Conservation (phyloP, 2,329 filamentous ascomycete species). For the Aspergillus floridensis region DNA sequence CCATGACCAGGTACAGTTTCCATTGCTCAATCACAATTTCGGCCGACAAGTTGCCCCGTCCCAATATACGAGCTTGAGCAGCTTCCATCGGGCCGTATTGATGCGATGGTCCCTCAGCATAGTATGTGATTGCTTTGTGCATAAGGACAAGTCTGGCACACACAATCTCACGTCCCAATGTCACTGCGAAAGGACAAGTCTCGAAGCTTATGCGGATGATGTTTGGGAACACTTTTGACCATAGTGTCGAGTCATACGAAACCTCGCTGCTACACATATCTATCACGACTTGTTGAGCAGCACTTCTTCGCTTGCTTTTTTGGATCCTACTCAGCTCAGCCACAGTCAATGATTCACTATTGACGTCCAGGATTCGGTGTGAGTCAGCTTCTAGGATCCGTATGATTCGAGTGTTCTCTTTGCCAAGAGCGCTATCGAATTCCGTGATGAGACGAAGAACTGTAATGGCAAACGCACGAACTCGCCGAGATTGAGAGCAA, state of each 20-base stretch:
- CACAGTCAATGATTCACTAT: conserved; percentile 78
- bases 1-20: conserved; percentile 96
- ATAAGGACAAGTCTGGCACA: conserved; percentile 91
- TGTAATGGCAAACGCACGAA: conserved; percentile 86
- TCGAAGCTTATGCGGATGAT: conserved; percentile 87
- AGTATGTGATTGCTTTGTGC: conserved; percentile 75
- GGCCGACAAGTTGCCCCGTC: conserved; percentile 64
- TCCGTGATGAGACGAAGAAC: conserved; percentile 89
- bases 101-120: conserved; percentile 70
- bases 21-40: conserved; percentile 93
- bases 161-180: conserved; percentile 84
- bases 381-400: conserved; percentile 89
- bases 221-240: conserved; percentile 98
- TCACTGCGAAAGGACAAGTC: conserved; percentile 86
- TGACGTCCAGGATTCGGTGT: conserved; percentile 82
- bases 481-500: conserved; percentile 88
- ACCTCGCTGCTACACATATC: conserved; percentile 95
- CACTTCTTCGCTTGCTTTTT: conserved; percentile 80
- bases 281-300: conserved; percentile 79
- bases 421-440: conserved; percentile 84
- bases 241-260: conserved; percentile 89
- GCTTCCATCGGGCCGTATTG: conserved; percentile 38
- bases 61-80: conserved; percentile 39
- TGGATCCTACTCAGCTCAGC: conserved; percentile 91
- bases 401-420: conserved; percentile 78